These are phyloP conservation scores for Phaseolus coccineus DNA, from an alignment of 331 rosid genomes.

Conservation along the genomic window DNA sequence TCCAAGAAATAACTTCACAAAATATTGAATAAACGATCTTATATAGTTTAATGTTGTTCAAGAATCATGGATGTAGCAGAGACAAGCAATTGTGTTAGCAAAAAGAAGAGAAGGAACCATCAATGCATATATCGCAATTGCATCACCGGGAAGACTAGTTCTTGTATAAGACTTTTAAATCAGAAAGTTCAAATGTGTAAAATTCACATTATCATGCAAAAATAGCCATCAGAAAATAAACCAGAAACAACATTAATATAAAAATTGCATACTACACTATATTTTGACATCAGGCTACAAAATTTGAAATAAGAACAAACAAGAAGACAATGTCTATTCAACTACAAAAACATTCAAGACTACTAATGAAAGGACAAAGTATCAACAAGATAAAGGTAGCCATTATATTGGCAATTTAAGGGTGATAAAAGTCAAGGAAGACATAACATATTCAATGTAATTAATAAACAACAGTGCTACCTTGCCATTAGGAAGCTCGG, in stretches of 20 bases:
- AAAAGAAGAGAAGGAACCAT: constrained; percentile 20
- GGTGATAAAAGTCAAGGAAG: constrained; percentile 35
- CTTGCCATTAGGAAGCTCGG: constrained; percentile 93
- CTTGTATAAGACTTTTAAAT: background rate
- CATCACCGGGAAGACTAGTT: background rate
- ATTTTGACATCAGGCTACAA: constrained; percentile 22
- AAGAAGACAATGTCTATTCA: constrained; percentile 20
- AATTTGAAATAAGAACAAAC: constrained; percentile 19
- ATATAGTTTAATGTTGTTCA: constrained; percentile 15
- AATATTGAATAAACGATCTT: constrained; percentile 10
- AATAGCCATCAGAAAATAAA: constrained; percentile 22
- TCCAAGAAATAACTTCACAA: constrained; percentile 29
- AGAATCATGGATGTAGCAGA: constrained; percentile 14
- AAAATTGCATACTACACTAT: background rate
- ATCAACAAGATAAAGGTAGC: background rate
- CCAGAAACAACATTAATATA: constrained; percentile 5
- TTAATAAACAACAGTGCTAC: constrained; percentile 54
- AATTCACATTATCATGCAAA: constrained; percentile 25
- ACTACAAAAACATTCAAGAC: constrained; percentile 19
- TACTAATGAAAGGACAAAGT: background rate
- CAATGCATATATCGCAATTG: background rate
- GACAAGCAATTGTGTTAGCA: background rate
- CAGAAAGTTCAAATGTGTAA: constrained; percentile 1
- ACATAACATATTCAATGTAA: constrained; percentile 34
- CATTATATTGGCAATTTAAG: constrained; percentile 17